phyloP scores from a whole-genome alignment of 2,329 filamentous ascomycete species.

The Alternaria sp. region DNA sequence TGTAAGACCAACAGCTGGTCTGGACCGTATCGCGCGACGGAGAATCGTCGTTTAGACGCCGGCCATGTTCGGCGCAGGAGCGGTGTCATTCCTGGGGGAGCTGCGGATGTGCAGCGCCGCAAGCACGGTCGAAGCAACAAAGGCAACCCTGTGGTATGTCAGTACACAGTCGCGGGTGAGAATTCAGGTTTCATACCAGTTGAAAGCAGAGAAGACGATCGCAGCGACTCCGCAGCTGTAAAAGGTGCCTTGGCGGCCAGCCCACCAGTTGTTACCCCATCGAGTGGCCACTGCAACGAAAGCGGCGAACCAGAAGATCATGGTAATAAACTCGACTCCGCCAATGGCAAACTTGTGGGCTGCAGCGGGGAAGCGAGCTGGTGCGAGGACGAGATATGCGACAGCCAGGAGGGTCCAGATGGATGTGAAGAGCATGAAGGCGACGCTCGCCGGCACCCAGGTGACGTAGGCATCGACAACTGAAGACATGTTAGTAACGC shows the following conservation, averaged over 20 bases:
- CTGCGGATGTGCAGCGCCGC: constrained; percentile 56
- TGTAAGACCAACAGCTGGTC: not conserved
- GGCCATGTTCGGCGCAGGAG: constrained; percentile 47
- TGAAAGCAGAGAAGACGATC: constrained; percentile 71
- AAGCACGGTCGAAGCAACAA: constrained; percentile 58
- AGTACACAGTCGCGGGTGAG: constrained; percentile 1
- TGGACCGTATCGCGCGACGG: not conserved
- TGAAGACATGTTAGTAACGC: constrained; percentile 11
- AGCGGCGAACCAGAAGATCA: constrained; percentile 90
- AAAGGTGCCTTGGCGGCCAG: constrained; percentile 51
- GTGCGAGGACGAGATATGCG: constrained; percentile 73
- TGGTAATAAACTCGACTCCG: constrained; percentile 74
- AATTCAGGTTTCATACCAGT: constrained; percentile 56
- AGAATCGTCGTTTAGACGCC: constrained; percentile 37
- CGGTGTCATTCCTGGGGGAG: constrained; percentile 42
- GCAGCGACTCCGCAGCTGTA: constrained; percentile 69
- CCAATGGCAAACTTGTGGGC: constrained; percentile 73
- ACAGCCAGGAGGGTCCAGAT: constrained; percentile 76
- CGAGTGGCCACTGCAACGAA: constrained; percentile 76
- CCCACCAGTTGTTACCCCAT: constrained; percentile 62
- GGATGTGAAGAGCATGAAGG: constrained; percentile 81
- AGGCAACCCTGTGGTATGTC: constrained; percentile 54
- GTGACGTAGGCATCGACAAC: constrained; percentile 59
- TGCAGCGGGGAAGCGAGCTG: constrained; percentile 63
- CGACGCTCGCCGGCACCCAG: constrained; percentile 63